Conservation (phyloP, 2,329 filamentous ascomycete genomes). For the Aureobasidium zeae region DNA sequence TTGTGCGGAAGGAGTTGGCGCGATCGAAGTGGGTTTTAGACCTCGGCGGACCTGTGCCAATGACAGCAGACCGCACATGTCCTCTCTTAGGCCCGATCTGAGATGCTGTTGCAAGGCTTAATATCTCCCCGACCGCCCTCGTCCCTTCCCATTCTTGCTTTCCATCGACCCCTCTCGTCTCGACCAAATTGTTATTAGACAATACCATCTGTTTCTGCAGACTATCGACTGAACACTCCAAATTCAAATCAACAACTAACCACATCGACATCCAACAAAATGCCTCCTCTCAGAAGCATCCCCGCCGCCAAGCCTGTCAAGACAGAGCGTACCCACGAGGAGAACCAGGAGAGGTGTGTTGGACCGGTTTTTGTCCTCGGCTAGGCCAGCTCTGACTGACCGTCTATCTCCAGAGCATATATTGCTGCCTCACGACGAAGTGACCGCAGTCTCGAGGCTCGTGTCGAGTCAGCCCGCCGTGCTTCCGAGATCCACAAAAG, state of each 20-base stretch:
- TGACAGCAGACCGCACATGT: slow-evolving; percentile 17
- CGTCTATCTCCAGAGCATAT: slow-evolving; percentile 64
- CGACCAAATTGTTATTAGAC: slow-evolving; percentile 25
- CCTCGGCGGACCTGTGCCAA: slow-evolving; percentile 13
- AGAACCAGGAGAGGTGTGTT: slow-evolving; percentile 63
- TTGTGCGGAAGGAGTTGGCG: slow-evolving; percentile 9
- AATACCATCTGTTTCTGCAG: no score
- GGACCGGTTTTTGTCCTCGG: not conserved
- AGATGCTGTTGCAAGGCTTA: slow-evolving; percentile 11
- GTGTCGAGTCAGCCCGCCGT: slow-evolving; percentile 75
- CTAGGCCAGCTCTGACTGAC: slow-evolving; percentile 6
- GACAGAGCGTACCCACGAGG: slow-evolving; percentile 68
- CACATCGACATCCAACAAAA: slow-evolving; percentile 16
- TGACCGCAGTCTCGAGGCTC: slow-evolving; percentile 78
- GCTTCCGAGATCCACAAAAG: slow-evolving; percentile 88
- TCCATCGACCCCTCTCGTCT: slow-evolving; percentile 8
- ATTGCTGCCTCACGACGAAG: slow-evolving; percentile 82
- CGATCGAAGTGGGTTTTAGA: slow-evolving; percentile 12
- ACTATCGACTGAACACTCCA: no score
- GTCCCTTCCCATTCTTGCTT: not conserved
- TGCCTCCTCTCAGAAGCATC: slow-evolving; percentile 30
- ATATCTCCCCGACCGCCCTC: slow-evolving; percentile 14
- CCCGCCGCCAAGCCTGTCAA: slow-evolving; percentile 40
- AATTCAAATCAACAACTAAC: not conserved
- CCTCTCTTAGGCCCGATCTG: slow-evolving; percentile 14